Conservation (phyloP, 768 basidiomycete genomes). For the Lentinula guzmanii region DNA sequence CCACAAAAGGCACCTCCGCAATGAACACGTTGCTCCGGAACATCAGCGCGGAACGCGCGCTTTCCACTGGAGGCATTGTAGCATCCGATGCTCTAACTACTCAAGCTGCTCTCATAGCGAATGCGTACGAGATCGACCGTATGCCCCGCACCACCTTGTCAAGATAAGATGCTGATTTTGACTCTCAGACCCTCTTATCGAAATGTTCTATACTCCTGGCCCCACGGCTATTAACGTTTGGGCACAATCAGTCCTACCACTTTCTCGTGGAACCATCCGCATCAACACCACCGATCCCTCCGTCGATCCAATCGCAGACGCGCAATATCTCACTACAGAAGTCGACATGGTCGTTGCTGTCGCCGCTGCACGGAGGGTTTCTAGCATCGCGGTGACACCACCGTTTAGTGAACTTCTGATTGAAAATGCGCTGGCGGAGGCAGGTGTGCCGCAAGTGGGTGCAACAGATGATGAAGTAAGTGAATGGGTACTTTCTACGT, state of each 20-base stretch:
- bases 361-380: conserved; percentile 9
- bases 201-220: conserved; percentile 11
- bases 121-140: conserved; percentile 13
- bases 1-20: background rate
- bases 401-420: conserved; percentile 12
- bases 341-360: conserved; percentile 8
- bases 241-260: conserved; percentile 11
- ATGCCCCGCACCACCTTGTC: background rate
- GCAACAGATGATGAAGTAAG: conserved; percentile 10
- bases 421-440: conserved; percentile 3
- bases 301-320: conserved; percentile 5
- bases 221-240: background rate
- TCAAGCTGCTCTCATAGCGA: conserved; percentile 8
- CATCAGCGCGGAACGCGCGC: conserved; percentile 7
- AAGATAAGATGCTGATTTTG: background rate
- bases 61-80: conserved; percentile 10
- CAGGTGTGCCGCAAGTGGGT: conserved; percentile 6
- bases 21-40: conserved; percentile 1
- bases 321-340: conserved; percentile 11
- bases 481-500: conserved; percentile 8
- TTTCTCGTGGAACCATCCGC: conserved; percentile 11
- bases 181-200: conserved; percentile 11
- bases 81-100: conserved; percentile 4
- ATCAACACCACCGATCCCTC: conserved; percentile 13
- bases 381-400: conserved; percentile 9